Conservation (phyloP, 1,284 basidiomycete species). For the Malassezia psittaci region DNA sequence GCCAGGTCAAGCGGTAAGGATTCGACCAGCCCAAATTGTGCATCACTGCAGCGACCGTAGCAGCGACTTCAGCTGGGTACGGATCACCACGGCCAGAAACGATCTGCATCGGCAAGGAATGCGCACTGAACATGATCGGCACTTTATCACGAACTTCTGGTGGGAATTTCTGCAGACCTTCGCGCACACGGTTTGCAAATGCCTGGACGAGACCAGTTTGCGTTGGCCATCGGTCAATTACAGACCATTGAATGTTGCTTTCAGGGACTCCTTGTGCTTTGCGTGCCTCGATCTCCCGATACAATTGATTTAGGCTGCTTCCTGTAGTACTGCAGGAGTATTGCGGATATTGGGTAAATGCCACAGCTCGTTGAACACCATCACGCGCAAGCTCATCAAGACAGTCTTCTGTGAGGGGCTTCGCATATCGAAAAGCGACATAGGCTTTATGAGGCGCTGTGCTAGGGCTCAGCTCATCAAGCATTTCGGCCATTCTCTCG, state of each 20-base stretch:
- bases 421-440: constrained; percentile 60
- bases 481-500: constrained; percentile 72
- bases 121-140: constrained; percentile 89
- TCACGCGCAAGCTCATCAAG: constrained; percentile 76
- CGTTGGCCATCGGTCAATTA: constrained; percentile 95
- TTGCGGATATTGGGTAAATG: constrained; percentile 97
- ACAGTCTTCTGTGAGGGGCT: constrained; percentile 74
- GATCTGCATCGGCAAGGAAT: constrained; percentile 74
- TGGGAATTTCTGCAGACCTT: constrained; percentile 70
- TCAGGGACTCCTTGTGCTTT: constrained; percentile 48
- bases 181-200: constrained; percentile 76
- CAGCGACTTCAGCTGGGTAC: constrained; percentile 88
- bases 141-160: constrained; percentile 58
- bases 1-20: constrained; percentile 84
- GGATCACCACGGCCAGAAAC: constrained; percentile 71
- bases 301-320: constrained; percentile 89
- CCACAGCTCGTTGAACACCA: constrained; percentile 81
- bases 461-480: constrained; percentile 83
- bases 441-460: constrained; percentile 95
- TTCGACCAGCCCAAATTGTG: constrained; percentile 40
- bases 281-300: constrained; percentile 52
- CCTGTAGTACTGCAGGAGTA: constrained; percentile 98
- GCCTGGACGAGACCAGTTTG: constrained; percentile 89
- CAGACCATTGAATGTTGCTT: constrained; percentile 75
- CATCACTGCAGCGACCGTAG: constrained; percentile 56